Conservation (phyloP, 306 rosid genomes). For the Cicer arietinum region DNA sequence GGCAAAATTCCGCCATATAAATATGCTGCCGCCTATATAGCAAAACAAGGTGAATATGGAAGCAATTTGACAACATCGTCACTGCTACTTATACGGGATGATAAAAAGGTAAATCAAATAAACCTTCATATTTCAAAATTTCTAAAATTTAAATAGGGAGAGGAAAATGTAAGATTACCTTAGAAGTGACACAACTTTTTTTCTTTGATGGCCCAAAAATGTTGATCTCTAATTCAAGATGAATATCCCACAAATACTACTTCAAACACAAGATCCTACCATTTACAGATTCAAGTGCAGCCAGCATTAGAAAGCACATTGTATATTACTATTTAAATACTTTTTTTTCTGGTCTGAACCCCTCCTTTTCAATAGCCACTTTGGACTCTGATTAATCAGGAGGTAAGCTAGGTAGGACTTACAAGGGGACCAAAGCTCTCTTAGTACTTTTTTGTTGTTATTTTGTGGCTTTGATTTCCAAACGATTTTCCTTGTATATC, state of each 20-base stretch:
- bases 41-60: too few species aligned
- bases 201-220: neutral
- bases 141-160: neutral
- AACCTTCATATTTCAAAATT: neutral
- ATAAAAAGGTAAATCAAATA: constrained; percentile 5
- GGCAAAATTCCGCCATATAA: too few species aligned
- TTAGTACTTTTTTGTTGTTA: neutral
- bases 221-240: neutral
- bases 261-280: neutral
- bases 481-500: constrained; percentile 58
- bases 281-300: neutral
- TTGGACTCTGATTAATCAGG: neutral
- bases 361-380: constrained; percentile 3
- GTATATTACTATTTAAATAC: neutral
- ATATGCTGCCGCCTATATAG: too few species aligned
- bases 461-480: constrained; percentile 37
- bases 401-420: constrained; percentile 13
- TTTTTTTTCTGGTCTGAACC: constrained; percentile 1
- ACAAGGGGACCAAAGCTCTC: constrained; percentile 9
- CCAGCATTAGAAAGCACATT: neutral
- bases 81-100: neutral
- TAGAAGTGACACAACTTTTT: neutral
- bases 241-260: neutral
- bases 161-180: neutral
- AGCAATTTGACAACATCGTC: neutral